phyloP scores from a whole-genome alignment of 176 grass and related monocot genomes.

The Carex littledalei region DNA sequence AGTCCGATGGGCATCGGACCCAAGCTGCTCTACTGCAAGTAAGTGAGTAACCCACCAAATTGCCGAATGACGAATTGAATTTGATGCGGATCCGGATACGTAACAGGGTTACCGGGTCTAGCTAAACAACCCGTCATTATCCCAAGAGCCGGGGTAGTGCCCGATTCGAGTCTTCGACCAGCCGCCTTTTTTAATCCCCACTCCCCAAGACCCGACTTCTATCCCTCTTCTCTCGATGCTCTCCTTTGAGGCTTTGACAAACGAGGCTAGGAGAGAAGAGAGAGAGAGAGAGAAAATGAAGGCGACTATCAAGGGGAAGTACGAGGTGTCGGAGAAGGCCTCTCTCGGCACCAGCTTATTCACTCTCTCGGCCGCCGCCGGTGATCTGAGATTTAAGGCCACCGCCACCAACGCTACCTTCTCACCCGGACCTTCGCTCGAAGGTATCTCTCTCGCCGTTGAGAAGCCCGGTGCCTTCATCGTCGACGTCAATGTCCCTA shows the following conservation, averaged over 20 bases:
- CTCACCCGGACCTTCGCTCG: slow-evolving; percentile 53
- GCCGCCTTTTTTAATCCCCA: slow-evolving; percentile 22
- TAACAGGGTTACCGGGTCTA: background rate
- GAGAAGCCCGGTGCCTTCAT: slow-evolving; percentile 90
- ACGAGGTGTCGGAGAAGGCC: slow-evolving; percentile 62
- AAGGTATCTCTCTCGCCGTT: slow-evolving; percentile 62
- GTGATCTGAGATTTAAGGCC: slow-evolving; percentile 65
- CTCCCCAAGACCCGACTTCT: background rate
- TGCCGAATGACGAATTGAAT: background rate
- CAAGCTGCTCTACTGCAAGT: too few relatives aligned
- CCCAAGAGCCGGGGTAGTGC: background rate
- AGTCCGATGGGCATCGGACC: too few relatives aligned
- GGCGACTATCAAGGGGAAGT: slow-evolving; percentile 69
- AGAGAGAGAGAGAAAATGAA: slow-evolving; percentile 30
- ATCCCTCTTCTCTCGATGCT: background rate
- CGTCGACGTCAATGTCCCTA: slow-evolving; percentile 61
- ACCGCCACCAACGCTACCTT: slow-evolving; percentile 78
- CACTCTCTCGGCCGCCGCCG: slow-evolving; percentile 30
- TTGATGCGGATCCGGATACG: background rate
- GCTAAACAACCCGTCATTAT: background rate
- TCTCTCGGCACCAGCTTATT: slow-evolving; percentile 31
- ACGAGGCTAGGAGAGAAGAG: background rate
- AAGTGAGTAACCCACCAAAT: background rate
- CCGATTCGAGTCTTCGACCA: background rate
- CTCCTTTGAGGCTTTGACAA: background rate